A percentile compares a stretch with the other conserved stretches of the same genome.
Evolutionary conservation across 2,329 filamentous ascomycete genomes (phyloP).

Genomic region (Myriosclerotinia duriaeana): DNA sequence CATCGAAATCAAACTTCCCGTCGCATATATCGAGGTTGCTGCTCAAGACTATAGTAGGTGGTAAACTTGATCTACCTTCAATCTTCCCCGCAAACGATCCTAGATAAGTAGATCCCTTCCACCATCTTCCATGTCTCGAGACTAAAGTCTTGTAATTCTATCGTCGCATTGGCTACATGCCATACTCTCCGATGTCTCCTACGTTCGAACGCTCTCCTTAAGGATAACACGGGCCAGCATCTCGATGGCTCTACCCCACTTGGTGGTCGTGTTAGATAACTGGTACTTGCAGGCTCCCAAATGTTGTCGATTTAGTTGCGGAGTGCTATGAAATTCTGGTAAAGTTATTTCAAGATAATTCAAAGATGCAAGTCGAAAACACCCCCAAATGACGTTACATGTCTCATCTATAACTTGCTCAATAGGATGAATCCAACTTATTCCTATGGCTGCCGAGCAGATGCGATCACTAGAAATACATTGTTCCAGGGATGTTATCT

Average conservation of each 20-base stretch:
- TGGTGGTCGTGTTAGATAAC: background rate
- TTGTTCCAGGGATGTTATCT: background rate
- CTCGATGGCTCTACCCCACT: conserved; percentile 11
- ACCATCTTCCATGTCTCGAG: conserved; percentile 1
- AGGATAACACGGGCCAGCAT: conserved; percentile 3
- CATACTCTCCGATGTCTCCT: conserved; percentile 11
- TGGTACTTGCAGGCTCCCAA: background rate
- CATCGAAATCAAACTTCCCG: background rate
- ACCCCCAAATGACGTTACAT: background rate
- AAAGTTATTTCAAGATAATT: background rate
- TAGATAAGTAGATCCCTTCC: background rate
- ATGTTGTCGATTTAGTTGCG: background rate
- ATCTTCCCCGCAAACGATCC: background rate
- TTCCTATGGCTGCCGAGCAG: conserved; percentile 3
- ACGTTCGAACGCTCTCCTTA: background rate
- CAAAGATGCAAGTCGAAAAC: background rate
- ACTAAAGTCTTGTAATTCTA: background rate
- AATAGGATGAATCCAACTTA: background rate
- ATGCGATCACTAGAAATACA: background rate
- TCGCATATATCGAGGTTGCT: background rate
- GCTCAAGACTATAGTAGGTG: background rate
- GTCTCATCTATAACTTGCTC: background rate
- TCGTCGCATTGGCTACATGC: conserved; percentile 5
- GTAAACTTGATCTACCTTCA: background rate
- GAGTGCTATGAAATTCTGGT: background rate